These are phyloP conservation scores for Hondaea fermentalgiana DNA, from an alignment of 108 stramenopile genomes.

Conservation along the genomic window DNA sequence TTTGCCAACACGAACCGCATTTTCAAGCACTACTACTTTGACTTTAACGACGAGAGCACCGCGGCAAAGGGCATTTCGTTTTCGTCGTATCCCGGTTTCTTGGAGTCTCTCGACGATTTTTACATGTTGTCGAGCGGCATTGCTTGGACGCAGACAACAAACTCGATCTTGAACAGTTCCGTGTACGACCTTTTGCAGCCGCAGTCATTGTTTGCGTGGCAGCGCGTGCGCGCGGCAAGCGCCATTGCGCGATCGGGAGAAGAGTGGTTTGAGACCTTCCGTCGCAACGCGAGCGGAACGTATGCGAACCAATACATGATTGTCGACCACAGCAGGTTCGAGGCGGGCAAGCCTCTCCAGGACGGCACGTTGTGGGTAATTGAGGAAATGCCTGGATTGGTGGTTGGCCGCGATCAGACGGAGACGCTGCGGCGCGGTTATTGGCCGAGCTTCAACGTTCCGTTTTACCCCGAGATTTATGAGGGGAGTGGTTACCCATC, in stretches of 20 bases:
- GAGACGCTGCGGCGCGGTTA: slow-evolving; percentile 3
- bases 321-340: slow-evolving; percentile 20
- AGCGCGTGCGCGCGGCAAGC: slow-evolving; percentile 27
- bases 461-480: slow-evolving; percentile 30
- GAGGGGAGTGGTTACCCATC: slow-evolving; percentile 3
- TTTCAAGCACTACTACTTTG: slow-evolving; percentile 31
- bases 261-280: slow-evolving; percentile 10
- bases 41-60: not conserved
- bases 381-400: slow-evolving; percentile 34
- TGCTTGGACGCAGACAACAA: slow-evolving; percentile 28
- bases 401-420: slow-evolving; percentile 16
- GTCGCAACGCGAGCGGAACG: slow-evolving; percentile 23
- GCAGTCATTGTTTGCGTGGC: slow-evolving; percentile 24
- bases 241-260: slow-evolving; percentile 7
- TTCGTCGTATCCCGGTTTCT: slow-evolving; percentile 25
- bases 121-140: slow-evolving; percentile 14
- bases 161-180: slow-evolving; percentile 9
- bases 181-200: slow-evolving; percentile 16
- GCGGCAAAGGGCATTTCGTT: not conserved
- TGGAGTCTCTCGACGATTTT: slow-evolving; percentile 37
- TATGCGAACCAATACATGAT: slow-evolving; percentile 37
- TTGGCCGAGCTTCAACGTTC: slow-evolving; percentile 33
- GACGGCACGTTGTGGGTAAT: slow-evolving; percentile 10
- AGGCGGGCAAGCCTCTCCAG: not conserved
- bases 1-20: slow-evolving; percentile 27